Percentiles rank a stretch among this genome's conserved stretches.
These are phyloP conservation scores for Tetracentron sinense DNA, from an alignment of 164 flowering plant genomes.

Conservation along the genomic window DNA sequence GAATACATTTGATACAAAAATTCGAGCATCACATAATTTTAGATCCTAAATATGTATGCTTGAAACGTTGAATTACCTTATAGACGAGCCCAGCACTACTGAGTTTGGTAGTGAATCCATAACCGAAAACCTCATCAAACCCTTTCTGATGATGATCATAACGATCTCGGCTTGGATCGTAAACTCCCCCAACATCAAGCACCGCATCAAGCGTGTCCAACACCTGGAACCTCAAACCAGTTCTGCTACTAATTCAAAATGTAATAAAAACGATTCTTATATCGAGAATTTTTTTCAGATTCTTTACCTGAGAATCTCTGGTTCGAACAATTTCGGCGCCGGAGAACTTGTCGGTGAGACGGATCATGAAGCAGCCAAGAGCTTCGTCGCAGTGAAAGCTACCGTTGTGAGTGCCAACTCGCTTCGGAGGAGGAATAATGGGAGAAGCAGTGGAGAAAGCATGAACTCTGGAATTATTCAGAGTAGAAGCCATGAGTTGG, in stretches of 20 bases:
- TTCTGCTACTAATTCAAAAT: not conserved
- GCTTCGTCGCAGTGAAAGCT: constrained; percentile 99
- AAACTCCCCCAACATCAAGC: constrained; percentile 70
- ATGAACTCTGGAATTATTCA: constrained; percentile 16
- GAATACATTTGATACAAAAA: too few relatives aligned
- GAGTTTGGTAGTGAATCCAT: constrained; percentile 59
- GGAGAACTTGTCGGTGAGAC: constrained; percentile 69
- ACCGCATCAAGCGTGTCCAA: constrained; percentile 66
- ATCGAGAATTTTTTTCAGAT: not conserved
- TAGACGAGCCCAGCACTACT: constrained; percentile 69
- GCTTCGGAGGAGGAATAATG: constrained; percentile 31
- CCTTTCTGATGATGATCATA: constrained; percentile 77
- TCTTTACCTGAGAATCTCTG: constrained; percentile 62
- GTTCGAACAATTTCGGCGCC: constrained; percentile 74
- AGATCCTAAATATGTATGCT: not conserved
- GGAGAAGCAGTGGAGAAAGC: constrained; percentile 32
- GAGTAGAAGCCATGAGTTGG: constrained; percentile 22
- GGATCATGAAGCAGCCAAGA: constrained; percentile 97
- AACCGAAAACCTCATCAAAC: constrained; percentile 56
- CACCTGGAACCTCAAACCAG: constrained; percentile 25
- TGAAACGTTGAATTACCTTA: constrained; percentile 34
- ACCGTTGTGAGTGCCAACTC: constrained; percentile 94
- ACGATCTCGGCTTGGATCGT: constrained; percentile 48
- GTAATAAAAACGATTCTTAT: not conserved
- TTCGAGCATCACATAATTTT: too few relatives aligned